These are phyloP conservation scores for Rhododendron simsii DNA, from an alignment of 148 eudicot species.

Conservation along the genomic window DNA sequence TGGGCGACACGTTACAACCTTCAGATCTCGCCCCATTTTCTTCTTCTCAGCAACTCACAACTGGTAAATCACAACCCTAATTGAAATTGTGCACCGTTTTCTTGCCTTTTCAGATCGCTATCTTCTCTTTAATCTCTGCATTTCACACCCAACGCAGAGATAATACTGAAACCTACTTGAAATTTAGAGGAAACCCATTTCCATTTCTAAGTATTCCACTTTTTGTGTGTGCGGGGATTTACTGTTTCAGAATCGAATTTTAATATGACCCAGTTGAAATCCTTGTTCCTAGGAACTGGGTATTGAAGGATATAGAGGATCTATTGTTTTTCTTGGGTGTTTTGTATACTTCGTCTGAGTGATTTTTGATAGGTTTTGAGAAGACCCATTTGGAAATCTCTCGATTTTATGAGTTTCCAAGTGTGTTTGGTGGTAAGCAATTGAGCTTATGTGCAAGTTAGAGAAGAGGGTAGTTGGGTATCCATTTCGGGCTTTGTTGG, in stretches of 20 bases:
- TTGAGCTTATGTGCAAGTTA: background rate
- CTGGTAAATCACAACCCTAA: background rate
- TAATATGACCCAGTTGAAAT: background rate
- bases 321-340: background rate
- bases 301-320: background rate
- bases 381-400: background rate
- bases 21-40: background rate
- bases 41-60: background rate
- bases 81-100: background rate
- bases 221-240: background rate
- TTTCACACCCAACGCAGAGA: background rate
- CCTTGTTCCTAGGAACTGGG: background rate
- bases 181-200: conserved; percentile 3
- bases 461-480: background rate
- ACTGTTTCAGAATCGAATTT: background rate
- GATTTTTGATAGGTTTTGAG: background rate
- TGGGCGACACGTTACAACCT: background rate
- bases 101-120: background rate
- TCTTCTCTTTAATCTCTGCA: background rate
- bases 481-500: conserved; percentile 4
- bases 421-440: background rate
- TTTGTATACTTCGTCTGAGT: background rate
- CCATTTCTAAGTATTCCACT: background rate
- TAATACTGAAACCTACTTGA: background rate
- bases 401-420: conserved; percentile 3